A percentile compares a stretch with the other conserved stretches of the same genome.
Evolutionary conservation across 2,329 filamentous ascomycete genomes (phyloP).

Genomic region (Phoma sp.): DNA sequence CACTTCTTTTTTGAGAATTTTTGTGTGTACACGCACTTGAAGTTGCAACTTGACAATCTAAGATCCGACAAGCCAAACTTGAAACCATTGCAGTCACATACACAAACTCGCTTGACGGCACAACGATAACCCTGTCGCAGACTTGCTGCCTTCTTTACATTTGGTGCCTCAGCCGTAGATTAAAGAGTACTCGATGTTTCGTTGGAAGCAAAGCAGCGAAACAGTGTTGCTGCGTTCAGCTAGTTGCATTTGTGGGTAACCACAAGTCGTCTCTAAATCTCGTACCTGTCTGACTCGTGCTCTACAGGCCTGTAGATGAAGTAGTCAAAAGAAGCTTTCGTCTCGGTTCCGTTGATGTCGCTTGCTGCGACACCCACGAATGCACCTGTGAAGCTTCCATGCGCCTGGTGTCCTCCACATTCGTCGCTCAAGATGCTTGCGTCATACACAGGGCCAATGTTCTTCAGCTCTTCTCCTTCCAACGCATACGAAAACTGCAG

Average conservation of each 20-base stretch:
- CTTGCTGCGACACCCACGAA: constrained; percentile 45
- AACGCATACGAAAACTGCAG: constrained; percentile 65
- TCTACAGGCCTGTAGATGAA: constrained; percentile 40
- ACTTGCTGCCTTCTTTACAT: constrained; percentile 19
- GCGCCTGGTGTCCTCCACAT: constrained; percentile 65
- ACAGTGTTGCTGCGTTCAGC: background rate
- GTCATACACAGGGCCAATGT: constrained; percentile 63
- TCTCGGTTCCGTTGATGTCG: constrained; percentile 39
- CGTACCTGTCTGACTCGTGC: constrained; percentile 42
- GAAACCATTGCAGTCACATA: constrained; percentile 13
- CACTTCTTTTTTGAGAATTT: background rate
- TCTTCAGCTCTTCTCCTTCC: constrained; percentile 51
- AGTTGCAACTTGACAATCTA: constrained; percentile 4
- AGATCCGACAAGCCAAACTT: constrained; percentile 1
- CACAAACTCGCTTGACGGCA: constrained; percentile 12
- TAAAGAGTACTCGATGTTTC: background rate
- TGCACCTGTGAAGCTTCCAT: constrained; percentile 69
- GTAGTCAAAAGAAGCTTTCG: constrained; percentile 40
- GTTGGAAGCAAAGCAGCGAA: background rate
- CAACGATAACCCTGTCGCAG: constrained; percentile 20
- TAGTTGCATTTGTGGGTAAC: background rate
- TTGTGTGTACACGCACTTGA: background rate
- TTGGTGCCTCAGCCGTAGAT: constrained; percentile 25
- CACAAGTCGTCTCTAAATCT: constrained; percentile 15
- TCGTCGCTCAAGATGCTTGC: constrained; percentile 67